These are phyloP conservation scores for Xylariaceae sp. DNA, from an alignment of 2,329 filamentous ascomycete genomes.

Conservation along the genomic window DNA sequence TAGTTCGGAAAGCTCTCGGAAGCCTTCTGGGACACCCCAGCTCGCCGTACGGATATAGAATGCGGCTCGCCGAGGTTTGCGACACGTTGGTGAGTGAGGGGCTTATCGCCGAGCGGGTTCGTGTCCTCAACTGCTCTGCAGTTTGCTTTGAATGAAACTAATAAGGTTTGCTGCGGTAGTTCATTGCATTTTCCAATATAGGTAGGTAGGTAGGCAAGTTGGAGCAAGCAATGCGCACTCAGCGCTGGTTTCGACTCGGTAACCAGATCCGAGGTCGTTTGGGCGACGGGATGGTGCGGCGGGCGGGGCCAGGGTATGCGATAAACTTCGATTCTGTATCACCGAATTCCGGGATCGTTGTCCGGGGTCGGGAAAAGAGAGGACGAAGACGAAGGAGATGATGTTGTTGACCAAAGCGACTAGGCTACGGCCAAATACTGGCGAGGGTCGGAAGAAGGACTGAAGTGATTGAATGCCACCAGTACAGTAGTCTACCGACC, in stretches of 20 bases:
- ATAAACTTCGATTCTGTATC: neutral
- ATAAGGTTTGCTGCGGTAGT: constrained; percentile 9
- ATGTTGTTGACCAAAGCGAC: constrained; percentile 7
- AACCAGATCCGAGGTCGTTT: neutral
- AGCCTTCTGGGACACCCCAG: constrained; percentile 9
- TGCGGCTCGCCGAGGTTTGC: constrained; percentile 14
- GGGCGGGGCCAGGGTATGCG: neutral
- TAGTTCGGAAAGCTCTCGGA: constrained; percentile 3
- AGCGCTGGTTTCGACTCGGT: constrained; percentile 1
- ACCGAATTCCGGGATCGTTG: constrained; percentile 7
- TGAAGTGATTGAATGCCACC: too few species aligned
- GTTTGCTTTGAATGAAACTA: neutral
- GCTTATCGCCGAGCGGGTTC: neutral
- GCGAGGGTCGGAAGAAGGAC: constrained; percentile 17
- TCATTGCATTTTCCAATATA: constrained; percentile 15
- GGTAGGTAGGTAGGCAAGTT: neutral
- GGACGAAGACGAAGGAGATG: constrained; percentile 3
- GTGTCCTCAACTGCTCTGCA: neutral
- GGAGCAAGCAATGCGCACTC: constrained; percentile 12
- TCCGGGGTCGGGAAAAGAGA: neutral
- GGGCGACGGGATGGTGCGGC: neutral
- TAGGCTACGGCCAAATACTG: constrained; percentile 23
- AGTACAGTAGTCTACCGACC: too few species aligned
- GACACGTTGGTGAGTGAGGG: constrained; percentile 3
- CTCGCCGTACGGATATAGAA: constrained; percentile 3